phyloP scores from a whole-genome alignment of 2,329 filamentous ascomycete species.

The Aspergillus thermomutatus region DNA sequence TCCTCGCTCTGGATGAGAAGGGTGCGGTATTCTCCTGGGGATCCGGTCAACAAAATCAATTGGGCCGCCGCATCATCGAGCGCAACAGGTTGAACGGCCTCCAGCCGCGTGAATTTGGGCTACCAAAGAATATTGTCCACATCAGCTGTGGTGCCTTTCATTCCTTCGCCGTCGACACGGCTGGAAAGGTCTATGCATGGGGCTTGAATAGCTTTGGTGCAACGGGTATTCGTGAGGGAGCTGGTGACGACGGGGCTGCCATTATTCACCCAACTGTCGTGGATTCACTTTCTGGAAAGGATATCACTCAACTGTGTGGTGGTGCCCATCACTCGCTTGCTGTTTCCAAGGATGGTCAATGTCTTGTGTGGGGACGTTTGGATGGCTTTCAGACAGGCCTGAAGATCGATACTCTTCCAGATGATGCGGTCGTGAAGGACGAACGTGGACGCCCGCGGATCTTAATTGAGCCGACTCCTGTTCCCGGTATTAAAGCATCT shows the following conservation, averaged over 20 bases:
- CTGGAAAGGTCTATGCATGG: slow-evolving; percentile 73
- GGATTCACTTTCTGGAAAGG: slow-evolving; percentile 58
- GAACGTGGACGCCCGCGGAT: slow-evolving; percentile 66
- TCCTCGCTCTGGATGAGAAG: slow-evolving; percentile 55
- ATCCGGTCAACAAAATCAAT: slow-evolving; percentile 64
- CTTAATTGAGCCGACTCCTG: slow-evolving; percentile 60
- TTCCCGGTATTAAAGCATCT: slow-evolving; percentile 58
- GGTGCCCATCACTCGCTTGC: slow-evolving; percentile 72
- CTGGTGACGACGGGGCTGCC: slow-evolving; percentile 66
- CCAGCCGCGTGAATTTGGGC: slow-evolving; percentile 55
- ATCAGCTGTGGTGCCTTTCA: slow-evolving; percentile 74
- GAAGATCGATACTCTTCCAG: slow-evolving; percentile 53
- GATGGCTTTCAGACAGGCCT: slow-evolving; percentile 61
- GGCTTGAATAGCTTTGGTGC: slow-evolving; percentile 85
- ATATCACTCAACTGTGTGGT: slow-evolving; percentile 67
- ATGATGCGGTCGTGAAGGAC: slow-evolving; percentile 62
- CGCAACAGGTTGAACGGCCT: slow-evolving; percentile 55
- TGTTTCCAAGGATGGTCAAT: slow-evolving; percentile 51
- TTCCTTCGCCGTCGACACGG: slow-evolving; percentile 69
- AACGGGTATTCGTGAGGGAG: slow-evolving; percentile 63
- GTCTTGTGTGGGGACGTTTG: slow-evolving; percentile 59
- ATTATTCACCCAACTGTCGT: slow-evolving; percentile 70
- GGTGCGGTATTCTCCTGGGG: slow-evolving; percentile 64
- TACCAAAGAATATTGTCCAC: slow-evolving; percentile 57
- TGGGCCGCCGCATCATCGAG: slow-evolving; percentile 62